Percentiles rank a stretch among this genome's conserved stretches.
Conservation (phyloP, 23 red algal genomes). For the Chondrus crispus region DNA sequence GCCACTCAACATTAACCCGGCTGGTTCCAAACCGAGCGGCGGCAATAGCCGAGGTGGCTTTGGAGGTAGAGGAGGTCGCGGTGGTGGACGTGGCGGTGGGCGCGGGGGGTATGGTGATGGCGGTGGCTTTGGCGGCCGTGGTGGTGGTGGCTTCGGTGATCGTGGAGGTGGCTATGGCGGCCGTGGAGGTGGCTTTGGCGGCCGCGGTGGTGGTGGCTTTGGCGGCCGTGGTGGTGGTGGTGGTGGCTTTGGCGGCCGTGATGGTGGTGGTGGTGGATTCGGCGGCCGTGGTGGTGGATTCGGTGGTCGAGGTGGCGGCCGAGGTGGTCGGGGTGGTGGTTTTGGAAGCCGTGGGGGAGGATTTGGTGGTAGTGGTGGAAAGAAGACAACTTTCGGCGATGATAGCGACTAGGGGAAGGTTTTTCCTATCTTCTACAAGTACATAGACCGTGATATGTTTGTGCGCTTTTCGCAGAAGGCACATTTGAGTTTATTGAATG, state of each 20-base stretch:
- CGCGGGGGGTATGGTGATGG: constrained; percentile 18
- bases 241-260: not conserved
- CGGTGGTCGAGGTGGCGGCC: not conserved
- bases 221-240: not conserved
- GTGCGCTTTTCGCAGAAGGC: not conserved
- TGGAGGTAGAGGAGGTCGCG: not conserved
- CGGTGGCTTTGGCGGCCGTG: constrained; percentile 8
- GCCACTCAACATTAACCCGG: constrained; percentile 24
- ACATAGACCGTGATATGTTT: not conserved
- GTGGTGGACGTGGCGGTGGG: constrained; percentile 33
- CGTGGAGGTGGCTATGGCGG: constrained; percentile 30
- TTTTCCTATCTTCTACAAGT: not conserved
- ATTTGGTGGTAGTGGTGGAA: constrained; percentile 4
- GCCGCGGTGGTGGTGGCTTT: not conserved
- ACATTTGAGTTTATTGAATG: not conserved
- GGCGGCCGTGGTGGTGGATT: not conserved
- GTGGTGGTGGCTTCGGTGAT: constrained; percentile 5
- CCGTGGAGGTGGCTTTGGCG: constrained; percentile 4
- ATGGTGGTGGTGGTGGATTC: not conserved
- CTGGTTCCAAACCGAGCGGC: constrained; percentile 17
- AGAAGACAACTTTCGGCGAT: constrained; percentile 36
- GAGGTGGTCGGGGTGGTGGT: not conserved
- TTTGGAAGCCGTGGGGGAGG: not conserved
- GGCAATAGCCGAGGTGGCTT: not conserved
- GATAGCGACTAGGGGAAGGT: constrained; percentile 30